A percentile compares a stretch with the other conserved stretches of the same genome.
phyloP scores from a whole-genome alignment of 106 monocot species.

The Cymbidium sinense region DNA sequence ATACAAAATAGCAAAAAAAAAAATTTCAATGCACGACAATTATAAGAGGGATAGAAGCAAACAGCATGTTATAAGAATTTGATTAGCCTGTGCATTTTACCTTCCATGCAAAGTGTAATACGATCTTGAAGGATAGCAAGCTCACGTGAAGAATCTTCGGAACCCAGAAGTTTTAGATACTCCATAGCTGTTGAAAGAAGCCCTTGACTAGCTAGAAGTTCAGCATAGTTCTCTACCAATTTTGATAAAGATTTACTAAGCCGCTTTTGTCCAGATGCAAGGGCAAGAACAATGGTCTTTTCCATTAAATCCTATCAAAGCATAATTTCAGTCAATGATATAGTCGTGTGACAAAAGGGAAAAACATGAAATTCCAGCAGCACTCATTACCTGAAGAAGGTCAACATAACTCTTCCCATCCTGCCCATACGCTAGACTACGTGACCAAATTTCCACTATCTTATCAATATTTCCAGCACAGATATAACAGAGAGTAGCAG shows the following conservation, averaged over 20 bases:
- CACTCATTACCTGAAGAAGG: conserved; percentile 70
- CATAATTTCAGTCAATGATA: conserved; percentile 8
- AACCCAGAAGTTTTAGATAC: conserved; percentile 77
- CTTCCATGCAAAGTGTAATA: conserved; percentile 52
- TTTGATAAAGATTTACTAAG: conserved; percentile 78
- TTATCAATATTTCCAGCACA: conserved; percentile 97
- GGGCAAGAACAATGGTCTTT: conserved; percentile 70
- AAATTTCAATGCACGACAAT: neutral
- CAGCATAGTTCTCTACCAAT: conserved; percentile 93
- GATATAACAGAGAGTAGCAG: conserved; percentile 94
- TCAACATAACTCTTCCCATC: conserved; percentile 74
- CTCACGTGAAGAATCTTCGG: conserved; percentile 61
- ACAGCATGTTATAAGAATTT: neutral
- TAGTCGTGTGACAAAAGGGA: neutral
- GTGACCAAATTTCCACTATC: conserved; percentile 96
- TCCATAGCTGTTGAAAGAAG: conserved; percentile 93
- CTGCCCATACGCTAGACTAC: conserved; percentile 43
- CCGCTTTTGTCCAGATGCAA: conserved; percentile 75
- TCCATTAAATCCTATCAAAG: conserved; percentile 89
- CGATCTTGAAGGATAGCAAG: conserved; percentile 75
- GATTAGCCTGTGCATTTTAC: conserved; percentile 8
- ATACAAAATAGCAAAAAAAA: neutral
- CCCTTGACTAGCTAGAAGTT: conserved; percentile 92
- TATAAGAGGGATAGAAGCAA: neutral
- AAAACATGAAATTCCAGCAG: neutral